Evolutionary conservation across 192 early-diverging fungal species (phyloP).

Genomic region (Mortierella antarctica): DNA sequence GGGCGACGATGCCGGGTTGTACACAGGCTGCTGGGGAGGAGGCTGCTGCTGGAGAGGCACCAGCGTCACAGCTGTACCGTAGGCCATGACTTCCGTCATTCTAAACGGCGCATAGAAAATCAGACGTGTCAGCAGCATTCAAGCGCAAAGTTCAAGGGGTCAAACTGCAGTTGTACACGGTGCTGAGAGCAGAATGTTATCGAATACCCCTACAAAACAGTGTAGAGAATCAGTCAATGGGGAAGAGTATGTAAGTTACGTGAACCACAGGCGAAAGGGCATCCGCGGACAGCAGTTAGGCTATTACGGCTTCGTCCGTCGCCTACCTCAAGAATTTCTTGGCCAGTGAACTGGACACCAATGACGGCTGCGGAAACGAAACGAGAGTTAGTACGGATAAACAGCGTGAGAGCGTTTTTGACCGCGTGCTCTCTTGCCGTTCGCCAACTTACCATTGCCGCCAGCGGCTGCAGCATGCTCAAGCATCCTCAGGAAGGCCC

Average conservation of each 20-base stretch:
- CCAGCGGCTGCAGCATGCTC: slow-evolving; percentile 46
- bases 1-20: neutral
- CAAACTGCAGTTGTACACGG: neutral
- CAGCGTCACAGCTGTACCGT: slow-evolving; percentile 40
- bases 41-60: slow-evolving; percentile 34
- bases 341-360: slow-evolving; percentile 46
- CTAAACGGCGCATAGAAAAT: slow-evolving; percentile 1
- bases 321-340: slow-evolving; percentile 43
- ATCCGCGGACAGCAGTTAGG: too few species aligned
- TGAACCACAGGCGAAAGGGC: too few species aligned
- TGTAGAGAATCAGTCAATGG: too few species aligned
- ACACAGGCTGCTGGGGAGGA: slow-evolving; percentile 11
- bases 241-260: too few species aligned
- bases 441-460: slow-evolving; percentile 31
- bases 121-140: neutral
- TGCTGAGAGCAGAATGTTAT: neutral
- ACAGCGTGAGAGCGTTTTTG: slow-evolving; percentile 2
- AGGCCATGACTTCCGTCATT: slow-evolving; percentile 48
- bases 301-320: too few species aligned
- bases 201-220: too few species aligned
- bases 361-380: slow-evolving; percentile 34
- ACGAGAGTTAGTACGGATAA: neutral
- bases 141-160: neutral
- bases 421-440: neutral
- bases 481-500: slow-evolving; percentile 41